Conservation (phyloP, 169 alveolate species). For the Plasmodium chabaudi region DNA sequence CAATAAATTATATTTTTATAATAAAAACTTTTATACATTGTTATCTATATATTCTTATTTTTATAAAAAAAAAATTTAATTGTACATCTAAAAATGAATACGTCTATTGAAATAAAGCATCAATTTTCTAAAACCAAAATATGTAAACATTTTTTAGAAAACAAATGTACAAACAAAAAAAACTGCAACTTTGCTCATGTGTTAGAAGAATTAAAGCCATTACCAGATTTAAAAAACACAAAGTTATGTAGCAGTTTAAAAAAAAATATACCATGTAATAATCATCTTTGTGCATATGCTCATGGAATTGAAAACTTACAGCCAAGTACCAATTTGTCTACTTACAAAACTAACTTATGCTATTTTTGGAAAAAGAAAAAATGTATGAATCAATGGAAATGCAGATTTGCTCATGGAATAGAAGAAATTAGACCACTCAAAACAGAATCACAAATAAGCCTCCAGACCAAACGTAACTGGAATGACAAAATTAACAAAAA, state of each 20-base stretch:
- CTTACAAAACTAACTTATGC: slow-evolving; percentile 65
- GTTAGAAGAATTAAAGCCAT: slow-evolving; percentile 56
- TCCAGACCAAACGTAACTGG: neutral
- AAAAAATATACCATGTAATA: slow-evolving; percentile 35
- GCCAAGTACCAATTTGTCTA: slow-evolving; percentile 55
- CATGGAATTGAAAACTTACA: slow-evolving; percentile 52
- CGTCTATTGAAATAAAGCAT: slow-evolving; percentile 28
- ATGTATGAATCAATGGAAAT: slow-evolving; percentile 64
- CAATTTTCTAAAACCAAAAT: slow-evolving; percentile 70
- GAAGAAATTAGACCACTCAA: slow-evolving; percentile 68
- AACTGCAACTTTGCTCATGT: slow-evolving; percentile 72
- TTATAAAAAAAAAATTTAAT: too few relatives aligned
- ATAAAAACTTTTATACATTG: too few relatives aligned
- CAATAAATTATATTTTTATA: too few relatives aligned
- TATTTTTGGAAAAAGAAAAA: slow-evolving; percentile 70
- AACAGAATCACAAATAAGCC: neutral
- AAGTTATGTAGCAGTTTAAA: slow-evolving; percentile 53
- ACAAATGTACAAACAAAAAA: slow-evolving; percentile 28
- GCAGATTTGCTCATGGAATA: slow-evolving; percentile 75
- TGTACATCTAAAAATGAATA: slow-evolving; percentile 19
- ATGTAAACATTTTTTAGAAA: slow-evolving; percentile 45
- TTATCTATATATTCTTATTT: too few relatives aligned
- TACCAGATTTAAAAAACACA: slow-evolving; percentile 60
- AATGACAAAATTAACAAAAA: neutral
- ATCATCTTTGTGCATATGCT: slow-evolving; percentile 67